phyloP scores from a whole-genome alignment of 2,329 filamentous ascomycete species.

The Davidsoniella virescens region DNA sequence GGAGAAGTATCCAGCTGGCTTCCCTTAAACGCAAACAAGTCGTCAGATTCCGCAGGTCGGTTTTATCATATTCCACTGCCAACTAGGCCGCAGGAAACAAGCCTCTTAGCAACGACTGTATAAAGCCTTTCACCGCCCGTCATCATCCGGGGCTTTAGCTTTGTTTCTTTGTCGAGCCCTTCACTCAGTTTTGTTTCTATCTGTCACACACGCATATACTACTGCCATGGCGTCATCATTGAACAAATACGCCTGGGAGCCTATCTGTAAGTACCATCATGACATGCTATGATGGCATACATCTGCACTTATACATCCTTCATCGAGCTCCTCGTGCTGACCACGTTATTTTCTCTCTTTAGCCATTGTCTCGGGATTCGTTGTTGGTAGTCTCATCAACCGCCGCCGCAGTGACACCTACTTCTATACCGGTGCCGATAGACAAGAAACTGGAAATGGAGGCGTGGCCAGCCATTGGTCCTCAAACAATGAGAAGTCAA shows the following conservation, averaged over 20 bases:
- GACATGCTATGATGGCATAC: background rate
- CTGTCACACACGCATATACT: no score
- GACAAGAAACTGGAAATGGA: slow-evolving; percentile 4
- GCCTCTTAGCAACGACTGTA: no score
- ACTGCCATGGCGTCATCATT: background rate
- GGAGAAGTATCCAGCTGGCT: no score
- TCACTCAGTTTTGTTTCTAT: no score
- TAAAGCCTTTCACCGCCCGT: no score
- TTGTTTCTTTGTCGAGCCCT: no score
- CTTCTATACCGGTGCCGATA: slow-evolving; percentile 6
- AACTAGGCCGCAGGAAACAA: no score
- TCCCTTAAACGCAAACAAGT: no score
- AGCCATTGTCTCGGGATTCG: slow-evolving; percentile 9
- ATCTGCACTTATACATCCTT: background rate
- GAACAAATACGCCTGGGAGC: slow-evolving; percentile 9
- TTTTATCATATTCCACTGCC: no score
- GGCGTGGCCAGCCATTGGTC: slow-evolving; percentile 8
- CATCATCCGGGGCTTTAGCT: no score
- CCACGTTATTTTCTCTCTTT: background rate
- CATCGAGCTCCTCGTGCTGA: background rate
- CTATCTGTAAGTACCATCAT: slow-evolving; percentile 7
- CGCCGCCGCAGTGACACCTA: slow-evolving; percentile 5
- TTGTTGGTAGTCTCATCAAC: slow-evolving; percentile 7
- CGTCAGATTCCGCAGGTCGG: no score
- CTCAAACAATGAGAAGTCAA: slow-evolving; percentile 2